Conservation (phyloP, 208 protist genomes). For the Acanthamoeba culbertsoni region DNA sequence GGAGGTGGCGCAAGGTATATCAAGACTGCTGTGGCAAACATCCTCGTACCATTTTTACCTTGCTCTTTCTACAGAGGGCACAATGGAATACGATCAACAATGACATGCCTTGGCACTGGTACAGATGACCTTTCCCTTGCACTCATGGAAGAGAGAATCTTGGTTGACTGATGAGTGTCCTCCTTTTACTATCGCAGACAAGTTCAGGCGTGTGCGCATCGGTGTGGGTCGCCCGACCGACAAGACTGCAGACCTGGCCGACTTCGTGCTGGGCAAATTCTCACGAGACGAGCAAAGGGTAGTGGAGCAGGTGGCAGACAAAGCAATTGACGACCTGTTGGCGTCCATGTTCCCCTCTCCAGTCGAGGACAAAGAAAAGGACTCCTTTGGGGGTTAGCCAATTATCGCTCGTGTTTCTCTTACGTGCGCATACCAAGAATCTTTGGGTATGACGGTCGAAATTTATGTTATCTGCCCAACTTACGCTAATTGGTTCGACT, state of each 20-base stretch:
- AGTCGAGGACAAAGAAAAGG: neutral
- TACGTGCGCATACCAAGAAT: neutral
- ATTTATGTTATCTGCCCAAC: neutral
- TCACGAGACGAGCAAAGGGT: neutral
- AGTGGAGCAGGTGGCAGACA: neutral
- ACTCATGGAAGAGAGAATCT: no score
- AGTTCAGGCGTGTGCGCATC: neutral
- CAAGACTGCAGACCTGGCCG: constrained; percentile 6
- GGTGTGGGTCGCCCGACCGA: neutral
- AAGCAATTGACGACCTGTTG: neutral
- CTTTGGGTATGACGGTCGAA: neutral
- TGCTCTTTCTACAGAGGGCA: neutral
- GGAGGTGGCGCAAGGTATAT: neutral
- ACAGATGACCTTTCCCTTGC: neutral
- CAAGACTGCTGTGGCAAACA: neutral
- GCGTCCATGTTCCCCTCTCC: neutral
- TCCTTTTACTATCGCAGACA: neutral
- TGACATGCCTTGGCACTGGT: neutral
- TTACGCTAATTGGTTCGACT: no score
- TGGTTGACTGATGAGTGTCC: neutral
- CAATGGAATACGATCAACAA: neutral
- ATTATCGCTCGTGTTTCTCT: neutral
- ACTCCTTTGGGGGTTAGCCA: neutral
- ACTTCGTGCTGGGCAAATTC: constrained; percentile 31
- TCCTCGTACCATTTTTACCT: neutral